Evolutionary conservation across 2,329 filamentous ascomycete genomes (phyloP).

Genomic region (Calonectria leucothoes): DNA sequence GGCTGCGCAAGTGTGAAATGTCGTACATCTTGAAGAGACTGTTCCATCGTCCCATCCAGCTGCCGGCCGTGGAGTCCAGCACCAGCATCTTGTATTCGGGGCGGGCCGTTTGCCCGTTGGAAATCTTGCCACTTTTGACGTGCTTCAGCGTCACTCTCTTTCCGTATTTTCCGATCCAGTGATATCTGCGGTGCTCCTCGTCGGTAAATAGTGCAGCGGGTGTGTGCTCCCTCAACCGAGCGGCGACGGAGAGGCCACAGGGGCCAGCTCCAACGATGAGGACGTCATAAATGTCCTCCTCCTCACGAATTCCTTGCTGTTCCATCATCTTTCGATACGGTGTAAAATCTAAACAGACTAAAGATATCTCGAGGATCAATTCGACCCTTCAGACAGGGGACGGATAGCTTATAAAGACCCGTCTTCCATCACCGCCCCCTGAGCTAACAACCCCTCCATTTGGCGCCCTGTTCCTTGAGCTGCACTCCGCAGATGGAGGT

Average conservation of each 20-base stretch:
- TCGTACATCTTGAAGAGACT: conserved; percentile 74
- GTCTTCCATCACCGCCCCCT: neutral
- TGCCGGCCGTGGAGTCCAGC: conserved; percentile 71
- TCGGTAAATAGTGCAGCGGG: conserved; percentile 86
- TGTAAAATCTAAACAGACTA: neutral
- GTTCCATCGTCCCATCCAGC: conserved; percentile 80
- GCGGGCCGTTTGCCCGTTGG: conserved; percentile 5
- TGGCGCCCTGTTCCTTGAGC: neutral
- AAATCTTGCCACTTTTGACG: conserved; percentile 48
- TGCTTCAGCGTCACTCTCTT: conserved; percentile 68
- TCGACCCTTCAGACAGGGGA: neutral
- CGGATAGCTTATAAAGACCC: neutral
- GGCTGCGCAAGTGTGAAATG: conserved; percentile 79
- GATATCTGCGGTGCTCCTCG: conserved; percentile 83
- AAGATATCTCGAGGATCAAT: neutral
- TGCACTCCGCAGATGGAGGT: neutral
- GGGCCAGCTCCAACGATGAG: conserved; percentile 81
- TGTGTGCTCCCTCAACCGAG: conserved; percentile 76
- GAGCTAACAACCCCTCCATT: neutral
- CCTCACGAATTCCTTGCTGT: conserved; percentile 9
- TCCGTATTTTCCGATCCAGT: conserved; percentile 78
- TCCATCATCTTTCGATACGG: neutral
- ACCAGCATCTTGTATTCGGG: conserved; percentile 65
- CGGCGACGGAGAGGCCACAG: conserved; percentile 79
- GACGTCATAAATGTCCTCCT: conserved; percentile 68